phyloP scores from a whole-genome alignment of 257 asterid species.

The Thymus mandschuricus region DNA sequence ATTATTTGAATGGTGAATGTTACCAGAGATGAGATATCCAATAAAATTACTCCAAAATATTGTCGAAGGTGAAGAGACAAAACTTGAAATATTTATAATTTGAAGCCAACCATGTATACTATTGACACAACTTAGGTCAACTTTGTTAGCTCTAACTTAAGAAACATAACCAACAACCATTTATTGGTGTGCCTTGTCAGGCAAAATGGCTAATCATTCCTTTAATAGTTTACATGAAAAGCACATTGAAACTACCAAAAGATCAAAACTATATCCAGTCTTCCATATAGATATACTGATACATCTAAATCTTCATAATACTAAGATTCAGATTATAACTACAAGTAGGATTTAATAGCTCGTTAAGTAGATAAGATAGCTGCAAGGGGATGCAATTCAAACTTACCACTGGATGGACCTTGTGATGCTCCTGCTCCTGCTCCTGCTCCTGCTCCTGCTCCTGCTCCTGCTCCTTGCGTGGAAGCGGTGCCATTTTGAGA shows the following conservation, averaged over 20 bases:
- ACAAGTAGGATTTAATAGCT: neutral
- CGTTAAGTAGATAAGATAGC: neutral
- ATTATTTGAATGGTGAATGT: neutral
- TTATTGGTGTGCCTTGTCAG: neutral
- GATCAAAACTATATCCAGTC: neutral
- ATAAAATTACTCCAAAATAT: neutral
- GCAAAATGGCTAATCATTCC: neutral
- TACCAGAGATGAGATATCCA: neutral
- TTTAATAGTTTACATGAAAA: neutral
- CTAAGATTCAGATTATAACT: neutral
- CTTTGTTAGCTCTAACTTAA: neutral
- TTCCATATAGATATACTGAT: neutral
- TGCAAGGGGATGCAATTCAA: slow-evolving; percentile 16
- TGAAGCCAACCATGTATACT: too few relatives aligned
- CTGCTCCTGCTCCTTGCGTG: slow-evolving; percentile 48
- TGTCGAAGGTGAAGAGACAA: neutral
- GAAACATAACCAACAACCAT: neutral
- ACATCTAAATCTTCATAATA: neutral
- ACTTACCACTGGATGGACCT: slow-evolving; percentile 58
- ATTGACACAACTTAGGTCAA: too few relatives aligned
- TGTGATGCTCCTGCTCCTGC: slow-evolving; percentile 54
- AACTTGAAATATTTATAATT: neutral
- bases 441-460: too few relatives aligned
- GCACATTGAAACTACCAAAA: neutral
- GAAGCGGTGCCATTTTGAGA: slow-evolving; percentile 78